Evolutionary conservation across 768 basidiomycete species (phyloP).

Genomic region (Suillus paluster): DNA sequence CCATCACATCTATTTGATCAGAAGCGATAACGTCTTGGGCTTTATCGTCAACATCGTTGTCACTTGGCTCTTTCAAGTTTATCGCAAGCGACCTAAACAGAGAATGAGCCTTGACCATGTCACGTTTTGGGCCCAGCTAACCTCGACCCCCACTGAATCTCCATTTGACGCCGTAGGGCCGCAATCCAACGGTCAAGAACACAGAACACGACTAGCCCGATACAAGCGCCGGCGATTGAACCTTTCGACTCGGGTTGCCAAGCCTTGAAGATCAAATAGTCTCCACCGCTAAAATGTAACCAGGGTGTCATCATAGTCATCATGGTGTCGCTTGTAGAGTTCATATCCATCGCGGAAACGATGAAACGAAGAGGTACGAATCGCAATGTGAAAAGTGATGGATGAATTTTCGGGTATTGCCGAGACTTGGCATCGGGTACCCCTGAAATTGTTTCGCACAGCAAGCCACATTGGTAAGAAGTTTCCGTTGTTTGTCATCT

Average conservation of each 20-base stretch:
- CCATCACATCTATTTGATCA: constrained; percentile 12
- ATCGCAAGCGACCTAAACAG: constrained; percentile 16
- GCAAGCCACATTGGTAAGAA: neutral
- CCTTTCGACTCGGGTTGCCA: constrained; percentile 73
- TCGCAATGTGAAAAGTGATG: neutral
- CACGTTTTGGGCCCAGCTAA: constrained; percentile 29
- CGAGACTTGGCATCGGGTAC: neutral
- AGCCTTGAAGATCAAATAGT: constrained; percentile 66
- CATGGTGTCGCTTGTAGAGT: constrained; percentile 15
- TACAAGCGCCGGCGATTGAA: constrained; percentile 74
- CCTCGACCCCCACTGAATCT: constrained; percentile 64
- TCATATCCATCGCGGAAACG: constrained; percentile 10
- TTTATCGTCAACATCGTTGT: neutral
- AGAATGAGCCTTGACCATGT: neutral
- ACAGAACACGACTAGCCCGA: constrained; percentile 69
- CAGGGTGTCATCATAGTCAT: constrained; percentile 56
- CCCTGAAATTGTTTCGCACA: neutral
- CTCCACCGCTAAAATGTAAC: constrained; percentile 70
- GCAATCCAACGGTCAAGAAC: constrained; percentile 73
- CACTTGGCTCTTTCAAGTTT: constrained; percentile 3
- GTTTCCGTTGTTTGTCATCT: neutral
- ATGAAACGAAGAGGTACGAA: neutral
- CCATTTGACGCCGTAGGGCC: constrained; percentile 56
- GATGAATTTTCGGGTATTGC: neutral
- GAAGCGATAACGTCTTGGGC: neutral